These are phyloP conservation scores for Podaxis sp. DNA, from an alignment of 768 basidiomycete genomes.

Conservation along the genomic window DNA sequence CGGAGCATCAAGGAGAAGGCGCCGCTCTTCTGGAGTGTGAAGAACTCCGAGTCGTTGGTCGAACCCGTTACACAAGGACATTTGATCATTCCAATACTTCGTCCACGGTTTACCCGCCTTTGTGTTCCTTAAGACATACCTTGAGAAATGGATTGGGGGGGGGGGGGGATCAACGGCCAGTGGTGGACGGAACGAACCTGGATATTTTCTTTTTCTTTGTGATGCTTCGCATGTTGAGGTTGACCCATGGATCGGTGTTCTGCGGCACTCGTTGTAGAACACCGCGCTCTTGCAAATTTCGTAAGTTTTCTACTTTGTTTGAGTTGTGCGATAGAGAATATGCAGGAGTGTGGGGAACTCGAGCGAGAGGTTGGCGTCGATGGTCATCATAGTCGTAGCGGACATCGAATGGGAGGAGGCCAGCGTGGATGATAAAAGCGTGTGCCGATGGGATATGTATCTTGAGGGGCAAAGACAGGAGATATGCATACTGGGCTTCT, in stretches of 20 bases:
- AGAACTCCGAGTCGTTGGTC: constrained; percentile 14
- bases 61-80: constrained; percentile 55
- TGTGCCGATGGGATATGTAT: constrained; percentile 76
- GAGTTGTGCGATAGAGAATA: not conserved
- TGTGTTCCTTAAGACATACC: constrained; percentile 4
- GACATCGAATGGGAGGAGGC: constrained; percentile 73
- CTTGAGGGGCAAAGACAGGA: constrained; percentile 67
- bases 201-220: constrained; percentile 35
- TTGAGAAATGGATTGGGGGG: constrained; percentile 10
- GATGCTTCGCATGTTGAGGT: constrained; percentile 69
- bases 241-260: constrained; percentile 73
- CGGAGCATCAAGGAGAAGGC: not conserved
- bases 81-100: constrained; percentile 66
- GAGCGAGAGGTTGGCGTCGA: constrained; percentile 67
- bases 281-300: constrained; percentile 60
- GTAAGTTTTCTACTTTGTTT: constrained; percentile 26
- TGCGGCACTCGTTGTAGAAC: constrained; percentile 68
- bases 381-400: constrained; percentile 40
- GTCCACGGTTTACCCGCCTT: constrained; percentile 70
- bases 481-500: constrained; percentile 61
- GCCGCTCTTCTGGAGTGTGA: constrained; percentile 1
- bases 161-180: constrained; percentile 9
- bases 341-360: constrained; percentile 37
- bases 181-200: constrained; percentile 26
- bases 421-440: constrained; percentile 78